Conservation (phyloP, 1,284 basidiomycete species). For the Cutaneotrichosporon arboriforme region DNA sequence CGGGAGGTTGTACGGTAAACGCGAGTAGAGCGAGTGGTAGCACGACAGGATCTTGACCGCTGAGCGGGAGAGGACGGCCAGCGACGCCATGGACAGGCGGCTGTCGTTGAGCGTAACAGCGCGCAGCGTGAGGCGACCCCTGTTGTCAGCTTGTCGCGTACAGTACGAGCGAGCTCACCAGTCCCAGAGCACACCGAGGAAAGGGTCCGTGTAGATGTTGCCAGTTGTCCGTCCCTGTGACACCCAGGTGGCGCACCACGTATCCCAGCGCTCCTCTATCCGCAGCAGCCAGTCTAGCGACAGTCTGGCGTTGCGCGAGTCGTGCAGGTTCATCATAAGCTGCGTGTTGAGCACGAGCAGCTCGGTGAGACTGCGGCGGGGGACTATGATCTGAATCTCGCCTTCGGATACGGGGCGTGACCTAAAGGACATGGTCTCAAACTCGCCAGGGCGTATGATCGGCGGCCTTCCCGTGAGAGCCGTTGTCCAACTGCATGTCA, state of each 20-base stretch:
- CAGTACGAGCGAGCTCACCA: slow-evolving; percentile 6
- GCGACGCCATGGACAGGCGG: slow-evolving; percentile 12
- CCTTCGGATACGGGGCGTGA: slow-evolving; percentile 8
- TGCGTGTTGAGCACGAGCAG: slow-evolving; percentile 20
- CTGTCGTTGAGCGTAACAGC: slow-evolving; percentile 12
- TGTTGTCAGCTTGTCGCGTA: background rate
- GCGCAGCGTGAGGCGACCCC: slow-evolving; percentile 17
- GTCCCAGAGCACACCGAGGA: slow-evolving; percentile 15
- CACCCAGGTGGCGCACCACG: slow-evolving; percentile 13
- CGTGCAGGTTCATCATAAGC: slow-evolving; percentile 14
- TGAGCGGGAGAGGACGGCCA: slow-evolving; percentile 21
- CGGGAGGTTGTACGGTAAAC: slow-evolving; percentile 13
- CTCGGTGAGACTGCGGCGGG: slow-evolving; percentile 14
- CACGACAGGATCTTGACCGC: slow-evolving; percentile 14
- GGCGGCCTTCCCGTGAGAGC: slow-evolving; percentile 7
- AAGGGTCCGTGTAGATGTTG: slow-evolving; percentile 9
- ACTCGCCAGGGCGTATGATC: slow-evolving; percentile 17
- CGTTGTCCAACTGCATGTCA: slow-evolving; percentile 12
- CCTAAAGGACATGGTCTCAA: slow-evolving; percentile 15
- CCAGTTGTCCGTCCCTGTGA: slow-evolving; percentile 14
- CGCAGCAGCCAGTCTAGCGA: slow-evolving; percentile 17
- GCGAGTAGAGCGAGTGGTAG: slow-evolving; percentile 1
- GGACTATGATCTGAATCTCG: slow-evolving; percentile 9
- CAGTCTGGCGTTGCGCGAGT: slow-evolving; percentile 8
- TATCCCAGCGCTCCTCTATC: slow-evolving; percentile 14